Percentiles rank a stretch among this genome's conserved stretches.
phyloP scores from a whole-genome alignment of 345 rosid species.

The Linum usitatissimum region DNA sequence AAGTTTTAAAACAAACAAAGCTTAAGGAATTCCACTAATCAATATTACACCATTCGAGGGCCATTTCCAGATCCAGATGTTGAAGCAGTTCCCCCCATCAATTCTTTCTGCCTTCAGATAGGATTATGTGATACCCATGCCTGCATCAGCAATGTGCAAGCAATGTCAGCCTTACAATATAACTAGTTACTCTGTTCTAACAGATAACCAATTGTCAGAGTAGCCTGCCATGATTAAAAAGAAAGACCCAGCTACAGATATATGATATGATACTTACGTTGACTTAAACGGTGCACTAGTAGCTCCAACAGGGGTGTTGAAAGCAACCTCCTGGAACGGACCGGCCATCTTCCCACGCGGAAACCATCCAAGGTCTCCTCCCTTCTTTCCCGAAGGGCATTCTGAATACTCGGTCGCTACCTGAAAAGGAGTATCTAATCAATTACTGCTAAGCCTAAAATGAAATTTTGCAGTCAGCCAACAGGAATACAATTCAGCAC shows the following conservation, averaged over 20 bases:
- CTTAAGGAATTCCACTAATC: background rate
- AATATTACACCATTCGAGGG: background rate
- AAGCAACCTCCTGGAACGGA: constrained; percentile 91
- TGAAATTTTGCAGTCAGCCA: too few relatives aligned
- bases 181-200: background rate
- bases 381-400: constrained; percentile 95
- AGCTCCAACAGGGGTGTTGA: constrained; percentile 67
- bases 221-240: too few relatives aligned
- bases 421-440: constrained; percentile 21
- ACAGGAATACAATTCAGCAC: background rate
- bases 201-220: too few relatives aligned
- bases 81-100: constrained; percentile 18
- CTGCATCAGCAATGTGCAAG: constrained; percentile 27
- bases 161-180: background rate
- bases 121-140: constrained; percentile 83
- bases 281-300: constrained; percentile 96
- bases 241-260: too few relatives aligned
- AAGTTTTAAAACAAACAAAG: background rate
- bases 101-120: constrained; percentile 82
- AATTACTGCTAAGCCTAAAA: background rate
- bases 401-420: constrained; percentile 90
- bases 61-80: constrained; percentile 1
- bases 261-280: constrained; percentile 31
- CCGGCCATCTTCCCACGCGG: constrained; percentile 98
- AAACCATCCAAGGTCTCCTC: constrained; percentile 99